Evolutionary conservation across 169 alveolate species (phyloP).

Genomic region (Plasmodium coatneyi): DNA sequence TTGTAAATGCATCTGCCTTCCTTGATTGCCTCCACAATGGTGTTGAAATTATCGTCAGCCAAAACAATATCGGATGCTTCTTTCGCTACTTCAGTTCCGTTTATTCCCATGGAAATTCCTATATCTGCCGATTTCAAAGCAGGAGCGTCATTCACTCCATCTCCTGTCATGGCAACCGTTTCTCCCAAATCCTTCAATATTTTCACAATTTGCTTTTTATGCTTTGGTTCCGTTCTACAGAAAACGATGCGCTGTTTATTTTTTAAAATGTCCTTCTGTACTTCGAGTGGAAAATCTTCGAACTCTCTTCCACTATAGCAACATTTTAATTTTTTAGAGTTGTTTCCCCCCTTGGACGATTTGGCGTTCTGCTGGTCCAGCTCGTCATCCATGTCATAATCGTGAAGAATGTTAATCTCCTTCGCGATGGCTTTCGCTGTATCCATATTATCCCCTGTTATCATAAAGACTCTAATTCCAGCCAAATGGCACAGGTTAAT

Average conservation of each 20-base stretch:
- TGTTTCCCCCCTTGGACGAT: not conserved
- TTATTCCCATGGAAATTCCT: conserved; percentile 99
- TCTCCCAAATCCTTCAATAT: conserved; percentile 94
- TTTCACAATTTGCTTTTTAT: conserved; percentile 97
- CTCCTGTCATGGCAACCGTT: conserved; percentile 98
- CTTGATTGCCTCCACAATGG: conserved; percentile 99
- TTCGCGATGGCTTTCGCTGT: conserved; percentile 99
- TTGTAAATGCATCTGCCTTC: conserved; percentile 98
- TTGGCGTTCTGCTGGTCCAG: not conserved
- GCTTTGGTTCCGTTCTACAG: conserved; percentile 98
- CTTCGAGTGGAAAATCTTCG: conserved; percentile 89
- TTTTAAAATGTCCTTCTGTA: conserved; percentile 85
- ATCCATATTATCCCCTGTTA: conserved; percentile 98
- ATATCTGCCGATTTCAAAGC: conserved; percentile 98
- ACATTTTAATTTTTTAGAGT: conserved; percentile 33
- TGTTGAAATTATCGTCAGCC: conserved; percentile 99
- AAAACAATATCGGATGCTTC: conserved; percentile 99
- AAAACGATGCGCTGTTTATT: conserved; percentile 94
- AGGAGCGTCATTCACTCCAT: conserved; percentile 99
- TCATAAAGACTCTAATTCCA: conserved; percentile 99
- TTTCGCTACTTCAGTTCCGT: conserved; percentile 99
- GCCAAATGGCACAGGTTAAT: conserved; percentile 95
- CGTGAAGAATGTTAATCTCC: conserved; percentile 92
- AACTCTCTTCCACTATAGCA: conserved; percentile 96
- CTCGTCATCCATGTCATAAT: not conserved